Base-by-base conservation (phyloP, 441 rosid species). In the Pelargonium myrrhifolium region DNA sequence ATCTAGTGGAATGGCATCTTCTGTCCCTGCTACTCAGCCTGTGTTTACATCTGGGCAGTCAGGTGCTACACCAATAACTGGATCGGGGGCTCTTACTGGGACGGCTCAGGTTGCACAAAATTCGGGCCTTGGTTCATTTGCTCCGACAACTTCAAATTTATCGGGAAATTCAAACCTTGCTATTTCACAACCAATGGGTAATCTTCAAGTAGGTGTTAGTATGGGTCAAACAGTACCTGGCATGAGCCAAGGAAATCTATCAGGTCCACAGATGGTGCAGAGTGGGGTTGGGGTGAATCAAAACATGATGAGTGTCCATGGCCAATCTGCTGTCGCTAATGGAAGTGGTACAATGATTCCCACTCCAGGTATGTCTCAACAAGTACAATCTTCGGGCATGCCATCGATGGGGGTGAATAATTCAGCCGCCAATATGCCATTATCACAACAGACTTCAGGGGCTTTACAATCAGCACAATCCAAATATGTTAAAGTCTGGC, bases 401-500 rank as follows among this genome's bases (percentile, higher is more conserved):
- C 89, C 81, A 72, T 74, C 96, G 8, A 81, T 94, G 72, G 84
- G 88, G 67, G 85, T 80, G 62, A 79, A 78, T 75, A 85, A 78
- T 77, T 79, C 93, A 73, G 88, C 85, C 40, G 80, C 83, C 65
- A 90, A 75, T 78, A 83, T 90, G 85, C 78, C 86, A 37, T 69
- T 88, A 82, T 72, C 97, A 47, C 97, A 89, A 74, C 94, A 79
- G 77, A 72, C 89, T 8, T 71, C 96, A 61, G 82, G 83, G 71
- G 79, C 88, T 75, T 43, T 89, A 85, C 97, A 84, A 72, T 56
- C 86, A 68, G 75, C 89, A 58, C 96, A 91, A 74, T 81, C 93
- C 66, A 94, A 92, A 84, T 94, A 94, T 76, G 84, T 92, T 9
- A 94, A 83, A 83, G 89, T 94, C 71, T 92, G 98, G 99, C 98